These are phyloP conservation scores for Drechslerella dactyloides DNA, from an alignment of 2,329 filamentous ascomycete genomes.

Conservation along the genomic window DNA sequence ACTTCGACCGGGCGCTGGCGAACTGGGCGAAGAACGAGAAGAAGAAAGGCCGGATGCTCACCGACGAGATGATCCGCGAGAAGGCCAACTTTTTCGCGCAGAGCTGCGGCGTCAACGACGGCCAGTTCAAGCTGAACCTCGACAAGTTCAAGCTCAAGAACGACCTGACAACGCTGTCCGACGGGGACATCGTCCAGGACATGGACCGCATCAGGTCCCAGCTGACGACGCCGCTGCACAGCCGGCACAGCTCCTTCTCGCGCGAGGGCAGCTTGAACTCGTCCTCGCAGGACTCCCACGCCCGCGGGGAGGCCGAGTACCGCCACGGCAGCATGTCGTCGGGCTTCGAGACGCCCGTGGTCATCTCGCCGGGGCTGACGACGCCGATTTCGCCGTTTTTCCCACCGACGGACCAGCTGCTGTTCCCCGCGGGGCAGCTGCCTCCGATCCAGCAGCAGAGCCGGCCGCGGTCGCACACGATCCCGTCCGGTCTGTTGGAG, in stretches of 20 bases:
- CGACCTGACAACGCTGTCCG: constrained; percentile 62
- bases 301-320: constrained; percentile 37
- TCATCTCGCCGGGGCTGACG: constrained; percentile 46
- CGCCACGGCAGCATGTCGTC: constrained; percentile 44
- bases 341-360: constrained; percentile 46
- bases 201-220: constrained; percentile 63
- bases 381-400: constrained; percentile 49
- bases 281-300: constrained; percentile 43
- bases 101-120: constrained; percentile 73
- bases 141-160: constrained; percentile 96
- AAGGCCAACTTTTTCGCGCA: constrained; percentile 82
- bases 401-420: constrained; percentile 41
- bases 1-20: constrained; percentile 87
- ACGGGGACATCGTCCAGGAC: constrained; percentile 59
- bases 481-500: constrained; percentile 43
- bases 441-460: constrained; percentile 46
- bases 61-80: constrained; percentile 81
- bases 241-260: constrained; percentile 60
- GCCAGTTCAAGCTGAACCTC: constrained; percentile 73
- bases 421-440: constrained; percentile 44
- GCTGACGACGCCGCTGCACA: constrained; percentile 58
- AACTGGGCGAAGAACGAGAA: constrained; percentile 86
- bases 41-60: constrained; percentile 74
- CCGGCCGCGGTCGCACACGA: constrained; percentile 48
- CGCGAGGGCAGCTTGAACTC: constrained; percentile 47